Evolutionary conservation across 2,329 filamentous ascomycete genomes (phyloP).

Genomic region (Pseudocercospora fuligena): DNA sequence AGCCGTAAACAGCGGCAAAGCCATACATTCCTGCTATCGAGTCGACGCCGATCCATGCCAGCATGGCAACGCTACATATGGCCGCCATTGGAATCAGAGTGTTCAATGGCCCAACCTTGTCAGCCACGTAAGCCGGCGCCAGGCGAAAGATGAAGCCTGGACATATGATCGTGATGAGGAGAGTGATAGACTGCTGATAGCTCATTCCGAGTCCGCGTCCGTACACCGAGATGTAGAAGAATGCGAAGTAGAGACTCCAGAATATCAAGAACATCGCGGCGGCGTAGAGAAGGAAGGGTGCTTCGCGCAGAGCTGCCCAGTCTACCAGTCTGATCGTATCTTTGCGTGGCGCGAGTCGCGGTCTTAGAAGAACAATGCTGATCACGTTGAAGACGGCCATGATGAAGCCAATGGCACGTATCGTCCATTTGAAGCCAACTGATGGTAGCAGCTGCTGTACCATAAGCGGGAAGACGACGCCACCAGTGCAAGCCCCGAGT

Average conservation of each 20-base stretch:
- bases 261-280: constrained; percentile 36
- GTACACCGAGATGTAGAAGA: constrained; percentile 50
- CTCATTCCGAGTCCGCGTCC: constrained; percentile 38
- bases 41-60: constrained; percentile 60
- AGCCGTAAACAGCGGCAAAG: constrained; percentile 51
- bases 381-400: constrained; percentile 50
- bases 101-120: constrained; percentile 37
- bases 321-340: constrained; percentile 47
- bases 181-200: constrained; percentile 35
- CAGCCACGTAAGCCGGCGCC: constrained; percentile 57
- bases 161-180: constrained; percentile 58
- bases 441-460: constrained; percentile 58
- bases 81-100: background rate
- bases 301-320: constrained; percentile 45
- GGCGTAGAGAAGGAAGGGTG: constrained; percentile 44
- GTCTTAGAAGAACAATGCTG: constrained; percentile 44
- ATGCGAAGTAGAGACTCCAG: constrained; percentile 46
- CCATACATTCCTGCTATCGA: constrained; percentile 44
- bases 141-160: constrained; percentile 60
- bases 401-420: constrained; percentile 64
- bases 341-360: constrained; percentile 49
- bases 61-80: constrained; percentile 53
- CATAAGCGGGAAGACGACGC: constrained; percentile 65
- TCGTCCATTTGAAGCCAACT: constrained; percentile 68
- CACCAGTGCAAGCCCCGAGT: constrained; percentile 64